phyloP scores from a whole-genome alignment of 1,284 basidiomycete species.

The Cryptococcus sp. region DNA sequence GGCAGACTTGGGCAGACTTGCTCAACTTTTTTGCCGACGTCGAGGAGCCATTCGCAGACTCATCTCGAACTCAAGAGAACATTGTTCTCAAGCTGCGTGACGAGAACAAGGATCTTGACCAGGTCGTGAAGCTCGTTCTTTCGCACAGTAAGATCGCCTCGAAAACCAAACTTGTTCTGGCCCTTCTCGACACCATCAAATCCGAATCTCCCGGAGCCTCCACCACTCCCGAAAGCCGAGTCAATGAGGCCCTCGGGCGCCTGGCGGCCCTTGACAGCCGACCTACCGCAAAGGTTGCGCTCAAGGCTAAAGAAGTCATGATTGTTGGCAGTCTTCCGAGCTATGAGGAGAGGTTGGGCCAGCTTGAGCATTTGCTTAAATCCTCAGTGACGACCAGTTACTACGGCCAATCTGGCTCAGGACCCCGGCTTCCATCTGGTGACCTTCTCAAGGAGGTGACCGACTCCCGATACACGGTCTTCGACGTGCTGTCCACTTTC shows the following conservation, averaged over 20 bases:
- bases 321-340: slow-evolving; percentile 96
- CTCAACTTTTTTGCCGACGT: slow-evolving; percentile 60
- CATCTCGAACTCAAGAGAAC: slow-evolving; percentile 79
- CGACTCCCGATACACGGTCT: slow-evolving; percentile 95
- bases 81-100: slow-evolving; percentile 88
- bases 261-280: slow-evolving; percentile 74
- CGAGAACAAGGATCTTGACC: slow-evolving; percentile 89
- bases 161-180: slow-evolving; percentile 85
- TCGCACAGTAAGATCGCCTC: slow-evolving; percentile 94
- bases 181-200: slow-evolving; percentile 87
- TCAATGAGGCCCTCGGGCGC: slow-evolving; percentile 47
- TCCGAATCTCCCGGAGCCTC: slow-evolving; percentile 71
- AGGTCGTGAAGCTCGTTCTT: slow-evolving; percentile 81
- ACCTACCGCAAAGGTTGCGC: slow-evolving; percentile 80
- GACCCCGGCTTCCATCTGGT: slow-evolving; percentile 70
- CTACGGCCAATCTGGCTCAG: slow-evolving; percentile 80
- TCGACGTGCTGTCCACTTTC: slow-evolving; percentile 94
- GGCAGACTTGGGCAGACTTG: slow-evolving; percentile 54
- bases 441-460: slow-evolving; percentile 90
- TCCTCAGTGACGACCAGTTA: slow-evolving; percentile 80
- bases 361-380: slow-evolving; percentile 94
- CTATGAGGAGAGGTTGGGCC: slow-evolving; percentile 86
- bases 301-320: slow-evolving; percentile 97
- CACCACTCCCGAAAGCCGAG: slow-evolving; percentile 51
- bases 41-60: slow-evolving; percentile 83